Base-by-base conservation (phyloP, 2,329 filamentous ascomycete genomes). In the Exophiala alcalophila region DNA sequence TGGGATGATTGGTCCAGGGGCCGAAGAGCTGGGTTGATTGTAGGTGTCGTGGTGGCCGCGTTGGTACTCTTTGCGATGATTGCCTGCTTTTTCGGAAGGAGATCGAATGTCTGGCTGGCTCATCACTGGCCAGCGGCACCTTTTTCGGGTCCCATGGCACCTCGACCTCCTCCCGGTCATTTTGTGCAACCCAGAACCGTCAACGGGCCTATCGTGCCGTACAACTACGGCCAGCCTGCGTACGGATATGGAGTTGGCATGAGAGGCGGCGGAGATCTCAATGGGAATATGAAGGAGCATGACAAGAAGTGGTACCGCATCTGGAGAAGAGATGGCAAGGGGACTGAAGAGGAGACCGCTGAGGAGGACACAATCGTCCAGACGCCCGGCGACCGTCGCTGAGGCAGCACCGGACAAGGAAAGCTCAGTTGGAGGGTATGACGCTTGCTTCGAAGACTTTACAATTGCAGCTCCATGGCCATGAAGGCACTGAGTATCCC, bases 21-120 rank as follows among this genome's bases (percentile, higher is more conserved):
- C 10, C 49, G 53, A 34, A 57, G 57, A 48, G 58, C 50, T 9
- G 59, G 59, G 7, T 42, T 61, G 11, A 55, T 61, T 8, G 56
- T 56, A 5, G 57, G 54, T 4, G 50, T 54, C 11, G 48, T 59
- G 20, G 39, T 61, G 2, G 44, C 51, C 5, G 53, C 53, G 5
- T 12, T 59, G 11, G 38, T 60, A 34, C 29, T 60, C 11, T 24
- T 57, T n/a, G 50, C 20, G 11, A 16, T 58, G n/a, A 32, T 50
- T 8, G 27, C 47, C 18, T 56, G 41, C 12, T 54, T 38, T 19
- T 42, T 30, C 19, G 34, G 32, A 15, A 47, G 36, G 32, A 50
- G 33, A 27, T 37, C 25, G n/a, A 50, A 47, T 19, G 38, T 49
- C n/a, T 56, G 54, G 54, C 26, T 55, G 15, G 54, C 47, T 9